Percentiles rank a stretch among this genome's conserved stretches.
Evolutionary conservation across 192 early-diverging fungal species (phyloP).

Genomic region (Chytriomyces sp.): DNA sequence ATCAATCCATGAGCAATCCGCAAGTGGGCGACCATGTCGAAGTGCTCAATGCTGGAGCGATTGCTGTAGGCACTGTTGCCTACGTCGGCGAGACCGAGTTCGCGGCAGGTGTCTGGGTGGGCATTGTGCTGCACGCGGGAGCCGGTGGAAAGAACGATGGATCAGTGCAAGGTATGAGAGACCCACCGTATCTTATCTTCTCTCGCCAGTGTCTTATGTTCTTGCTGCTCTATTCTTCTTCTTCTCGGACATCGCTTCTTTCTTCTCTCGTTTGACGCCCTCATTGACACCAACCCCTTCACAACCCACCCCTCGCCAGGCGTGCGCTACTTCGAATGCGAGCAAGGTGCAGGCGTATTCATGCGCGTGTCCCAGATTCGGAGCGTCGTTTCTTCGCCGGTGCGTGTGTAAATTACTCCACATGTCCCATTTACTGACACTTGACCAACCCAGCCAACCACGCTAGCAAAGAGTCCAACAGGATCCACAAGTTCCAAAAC

Average conservation of each 20-base stretch:
- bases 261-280: too few relatives aligned
- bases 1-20: not conserved
- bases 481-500: too few relatives aligned
- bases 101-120: slow-evolving; percentile 85
- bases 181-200: too few relatives aligned
- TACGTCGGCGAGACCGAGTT: slow-evolving; percentile 84
- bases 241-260: too few relatives aligned
- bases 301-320: not conserved
- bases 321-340: slow-evolving; percentile 52
- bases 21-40: slow-evolving; percentile 17
- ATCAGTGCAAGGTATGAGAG: slow-evolving; percentile 37
- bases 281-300: too few relatives aligned
- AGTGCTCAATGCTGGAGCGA: slow-evolving; percentile 6
- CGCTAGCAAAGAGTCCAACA: too few relatives aligned
- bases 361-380: slow-evolving; percentile 29
- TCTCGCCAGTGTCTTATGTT: too few relatives aligned
- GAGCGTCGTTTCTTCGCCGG: not conserved
- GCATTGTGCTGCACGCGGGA: slow-evolving; percentile 78
- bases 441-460: not conserved
- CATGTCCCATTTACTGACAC: not conserved
- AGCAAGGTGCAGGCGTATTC: slow-evolving; percentile 46
- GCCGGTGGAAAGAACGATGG: slow-evolving; percentile 58
- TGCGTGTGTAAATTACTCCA: not conserved
- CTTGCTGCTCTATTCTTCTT: too few relatives aligned
- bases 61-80: slow-evolving; percentile 67